Evolutionary conservation across 2,329 filamentous ascomycete species (phyloP).

Genomic region (Penicillium sclerotigenum): DNA sequence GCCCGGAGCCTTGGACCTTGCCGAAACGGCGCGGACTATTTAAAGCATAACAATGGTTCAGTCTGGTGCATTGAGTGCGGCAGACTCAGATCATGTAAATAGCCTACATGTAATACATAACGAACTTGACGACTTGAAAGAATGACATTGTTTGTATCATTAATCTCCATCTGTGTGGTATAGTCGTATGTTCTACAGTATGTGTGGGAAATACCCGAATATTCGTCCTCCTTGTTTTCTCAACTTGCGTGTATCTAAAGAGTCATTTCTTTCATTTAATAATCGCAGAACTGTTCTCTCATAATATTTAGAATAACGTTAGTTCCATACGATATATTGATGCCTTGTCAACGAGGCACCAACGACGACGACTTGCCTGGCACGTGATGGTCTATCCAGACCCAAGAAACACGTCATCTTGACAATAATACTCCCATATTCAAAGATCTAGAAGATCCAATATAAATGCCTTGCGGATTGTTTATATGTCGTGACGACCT

Average conservation of each 20-base stretch:
- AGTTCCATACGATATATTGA: neutral
- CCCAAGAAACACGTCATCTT: neutral
- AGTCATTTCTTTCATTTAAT: neutral
- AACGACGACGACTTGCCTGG: neutral
- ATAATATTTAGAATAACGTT: neutral
- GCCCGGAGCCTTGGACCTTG: slow-evolving; percentile 67
- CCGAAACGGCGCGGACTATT: slow-evolving; percentile 49
- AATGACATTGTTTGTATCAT: neutral
- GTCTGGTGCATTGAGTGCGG: slow-evolving; percentile 10
- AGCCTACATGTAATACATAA: slow-evolving; percentile 6
- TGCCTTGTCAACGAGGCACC: neutral
- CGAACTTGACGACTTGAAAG: slow-evolving; percentile 1
- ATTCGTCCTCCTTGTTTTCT: neutral
- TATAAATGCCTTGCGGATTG: neutral
- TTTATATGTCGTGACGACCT: neutral
- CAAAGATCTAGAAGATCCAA: neutral
- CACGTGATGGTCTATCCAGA: neutral
- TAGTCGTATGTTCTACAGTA: too few species aligned
- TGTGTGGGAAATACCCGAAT: neutral
- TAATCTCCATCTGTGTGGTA: neutral
- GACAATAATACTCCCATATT: neutral
- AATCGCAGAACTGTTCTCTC: neutral
- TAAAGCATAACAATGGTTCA: slow-evolving; percentile 28
- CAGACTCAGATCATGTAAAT: slow-evolving; percentile 18
- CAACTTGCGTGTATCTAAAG: neutral